Evolutionary conservation across 805 yeast species (phyloP).

Genomic region (Tetrapisispora pingtungensis): DNA sequence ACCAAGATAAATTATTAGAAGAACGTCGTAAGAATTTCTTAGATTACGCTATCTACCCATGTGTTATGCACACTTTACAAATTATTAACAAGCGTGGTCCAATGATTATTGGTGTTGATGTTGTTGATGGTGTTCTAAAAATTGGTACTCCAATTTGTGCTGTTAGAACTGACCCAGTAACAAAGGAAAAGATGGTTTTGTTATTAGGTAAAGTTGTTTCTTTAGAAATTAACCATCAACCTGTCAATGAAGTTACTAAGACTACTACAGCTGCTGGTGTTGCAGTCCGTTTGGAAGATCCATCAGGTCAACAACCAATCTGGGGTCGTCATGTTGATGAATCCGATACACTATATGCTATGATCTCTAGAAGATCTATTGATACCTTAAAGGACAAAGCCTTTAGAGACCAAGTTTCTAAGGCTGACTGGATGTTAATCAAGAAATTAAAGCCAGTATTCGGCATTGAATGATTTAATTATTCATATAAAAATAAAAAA

Average conservation of each 20-base stretch:
- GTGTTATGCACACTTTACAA: constrained; percentile 88
- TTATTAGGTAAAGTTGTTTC: constrained; percentile 79
- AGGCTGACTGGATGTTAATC: constrained; percentile 92
- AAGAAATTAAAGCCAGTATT: constrained; percentile 81
- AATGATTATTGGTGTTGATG: constrained; percentile 98
- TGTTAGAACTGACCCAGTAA: constrained; percentile 78
- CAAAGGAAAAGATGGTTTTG: constrained; percentile 61
- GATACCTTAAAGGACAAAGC: constrained; percentile 98
- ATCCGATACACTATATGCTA: constrained; percentile 80
- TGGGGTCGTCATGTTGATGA: constrained; percentile 99
- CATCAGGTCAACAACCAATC: constrained; percentile 85
- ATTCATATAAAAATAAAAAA: neutral
- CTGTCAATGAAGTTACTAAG: constrained; percentile 70
- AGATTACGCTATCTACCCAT: constrained; percentile 88
- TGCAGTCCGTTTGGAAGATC: constrained; percentile 92
- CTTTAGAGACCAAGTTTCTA: constrained; percentile 84
- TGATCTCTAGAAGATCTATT: constrained; percentile 79
- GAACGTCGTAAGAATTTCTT: constrained; percentile 80
- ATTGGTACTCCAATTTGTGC: constrained; percentile 94
- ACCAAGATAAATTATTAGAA: constrained; percentile 81
- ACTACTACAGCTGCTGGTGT: constrained; percentile 97
- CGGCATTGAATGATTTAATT: constrained; percentile 45
- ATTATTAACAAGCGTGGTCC: constrained; percentile 98
- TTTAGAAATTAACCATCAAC: constrained; percentile 92
- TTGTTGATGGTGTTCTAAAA: constrained; percentile 78